Evolutionary conservation across 2,329 filamentous ascomycete species (phyloP).

Genomic region (Aspergillus pseudonomiae): DNA sequence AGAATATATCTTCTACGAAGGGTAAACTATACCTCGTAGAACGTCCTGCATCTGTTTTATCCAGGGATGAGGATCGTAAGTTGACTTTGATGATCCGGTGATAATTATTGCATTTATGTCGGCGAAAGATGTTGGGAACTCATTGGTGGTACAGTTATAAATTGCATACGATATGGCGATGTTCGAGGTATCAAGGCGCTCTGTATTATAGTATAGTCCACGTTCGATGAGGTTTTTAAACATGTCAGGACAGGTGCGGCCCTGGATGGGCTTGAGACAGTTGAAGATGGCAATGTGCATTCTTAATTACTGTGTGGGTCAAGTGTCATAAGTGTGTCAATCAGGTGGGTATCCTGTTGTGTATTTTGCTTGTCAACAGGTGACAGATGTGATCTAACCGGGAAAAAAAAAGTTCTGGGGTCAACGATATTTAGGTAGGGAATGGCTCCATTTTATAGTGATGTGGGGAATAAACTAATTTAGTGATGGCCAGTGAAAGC

Average conservation of each 20-base stretch:
- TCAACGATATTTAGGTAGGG: not conserved
- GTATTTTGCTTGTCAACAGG: not conserved
- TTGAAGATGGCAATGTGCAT: not conserved
- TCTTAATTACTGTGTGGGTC: too few relatives aligned
- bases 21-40: not conserved
- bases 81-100: not conserved
- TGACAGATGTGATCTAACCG: rapidly evolving
- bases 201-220: not conserved
- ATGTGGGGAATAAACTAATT: not conserved
- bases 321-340: slow-evolving; percentile 31
- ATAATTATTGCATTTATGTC: not conserved
- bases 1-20: rapidly evolving
- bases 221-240: not conserved
- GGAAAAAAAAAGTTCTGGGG: not conserved
- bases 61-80: not conserved
- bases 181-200: not conserved
- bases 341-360: not conserved
- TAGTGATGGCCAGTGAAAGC: not conserved
- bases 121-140: not conserved
- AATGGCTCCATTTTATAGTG: not conserved
- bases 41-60: not conserved
- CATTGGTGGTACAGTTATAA: not conserved
- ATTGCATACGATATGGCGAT: not conserved
- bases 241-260: not conserved
- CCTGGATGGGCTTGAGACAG: not conserved